Conservation (phyloP, 768 basidiomycete genomes). For the Asterophora lycoperdoides region DNA sequence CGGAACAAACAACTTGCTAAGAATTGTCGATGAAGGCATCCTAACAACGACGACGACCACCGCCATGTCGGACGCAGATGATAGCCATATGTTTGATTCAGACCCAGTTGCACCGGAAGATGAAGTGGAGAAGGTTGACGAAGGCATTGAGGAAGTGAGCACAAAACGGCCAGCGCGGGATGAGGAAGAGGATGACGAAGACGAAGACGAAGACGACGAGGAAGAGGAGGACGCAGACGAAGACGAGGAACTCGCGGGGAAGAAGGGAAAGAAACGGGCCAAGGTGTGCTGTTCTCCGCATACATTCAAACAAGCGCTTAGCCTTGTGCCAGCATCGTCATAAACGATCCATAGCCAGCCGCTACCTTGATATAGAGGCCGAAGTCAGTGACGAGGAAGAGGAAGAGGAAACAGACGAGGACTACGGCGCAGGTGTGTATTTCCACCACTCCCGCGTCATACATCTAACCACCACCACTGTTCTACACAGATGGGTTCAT, state of each 20-base stretch:
- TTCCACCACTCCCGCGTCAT: background rate
- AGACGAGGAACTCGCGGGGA: slow-evolving; percentile 42
- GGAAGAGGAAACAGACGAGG: slow-evolving; percentile 82
- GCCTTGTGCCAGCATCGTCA: slow-evolving; percentile 49
- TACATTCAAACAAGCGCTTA: slow-evolving; percentile 6
- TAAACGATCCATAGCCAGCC: slow-evolving; percentile 59
- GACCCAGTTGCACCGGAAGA: slow-evolving; percentile 42
- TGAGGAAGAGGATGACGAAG: slow-evolving; percentile 36
- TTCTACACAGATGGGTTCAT: slow-evolving; percentile 60
- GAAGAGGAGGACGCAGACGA: slow-evolving; percentile 47
- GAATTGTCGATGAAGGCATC: slow-evolving; percentile 5
- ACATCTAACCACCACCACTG: background rate
- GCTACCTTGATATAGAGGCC: slow-evolving; percentile 94
- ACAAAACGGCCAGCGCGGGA: slow-evolving; percentile 23
- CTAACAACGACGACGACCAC: slow-evolving; percentile 19
- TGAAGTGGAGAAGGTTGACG: slow-evolving; percentile 30
- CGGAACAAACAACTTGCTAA: background rate
- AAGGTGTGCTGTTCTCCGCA: slow-evolving; percentile 41
- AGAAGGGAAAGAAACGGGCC: slow-evolving; percentile 52
- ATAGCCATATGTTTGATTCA: slow-evolving; percentile 27
- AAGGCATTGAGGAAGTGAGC: slow-evolving; percentile 39
- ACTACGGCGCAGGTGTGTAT: slow-evolving; percentile 50
- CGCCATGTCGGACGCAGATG: slow-evolving; percentile 43
- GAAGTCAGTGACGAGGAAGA: slow-evolving; percentile 97
- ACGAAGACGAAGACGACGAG: slow-evolving; percentile 51